Conservation (phyloP, 2,329 filamentous ascomycete species). For the Penicillium sp. region DNA sequence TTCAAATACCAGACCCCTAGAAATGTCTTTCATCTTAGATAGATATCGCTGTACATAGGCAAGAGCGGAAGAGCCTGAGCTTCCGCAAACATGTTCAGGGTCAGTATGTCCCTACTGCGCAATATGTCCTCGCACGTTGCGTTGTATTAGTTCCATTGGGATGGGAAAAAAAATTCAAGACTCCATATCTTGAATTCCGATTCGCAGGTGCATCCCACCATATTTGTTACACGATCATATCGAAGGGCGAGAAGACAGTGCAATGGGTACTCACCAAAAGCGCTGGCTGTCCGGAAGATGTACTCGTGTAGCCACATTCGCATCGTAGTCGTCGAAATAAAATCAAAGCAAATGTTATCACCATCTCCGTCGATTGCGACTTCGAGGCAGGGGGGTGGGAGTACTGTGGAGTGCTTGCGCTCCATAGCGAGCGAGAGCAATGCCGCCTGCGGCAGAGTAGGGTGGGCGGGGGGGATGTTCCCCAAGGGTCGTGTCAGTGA, state of each 20-base stretch:
- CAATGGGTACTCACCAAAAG: background rate
- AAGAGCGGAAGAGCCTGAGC: no score
- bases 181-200: background rate
- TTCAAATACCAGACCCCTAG: background rate
- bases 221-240: background rate
- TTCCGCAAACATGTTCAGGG: background rate
- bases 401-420: background rate
- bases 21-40: background rate
- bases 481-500: background rate
- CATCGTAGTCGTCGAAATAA: background rate
- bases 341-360: background rate
- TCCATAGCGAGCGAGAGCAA: background rate
- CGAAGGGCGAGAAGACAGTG: background rate
- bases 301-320: background rate
- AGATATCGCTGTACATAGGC: background rate
- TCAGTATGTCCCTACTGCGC: no score
- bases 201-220: background rate
- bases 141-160: background rate
- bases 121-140: background rate
- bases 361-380: background rate
- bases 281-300: background rate
- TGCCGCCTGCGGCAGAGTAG: background rate
- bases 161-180: background rate
- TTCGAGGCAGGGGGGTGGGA: conserved; percentile 2
- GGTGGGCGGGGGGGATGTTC: background rate